These are phyloP conservation scores for Excoecaria cochinchinensis DNA, from an alignment of 345 rosid species.

Conservation along the genomic window DNA sequence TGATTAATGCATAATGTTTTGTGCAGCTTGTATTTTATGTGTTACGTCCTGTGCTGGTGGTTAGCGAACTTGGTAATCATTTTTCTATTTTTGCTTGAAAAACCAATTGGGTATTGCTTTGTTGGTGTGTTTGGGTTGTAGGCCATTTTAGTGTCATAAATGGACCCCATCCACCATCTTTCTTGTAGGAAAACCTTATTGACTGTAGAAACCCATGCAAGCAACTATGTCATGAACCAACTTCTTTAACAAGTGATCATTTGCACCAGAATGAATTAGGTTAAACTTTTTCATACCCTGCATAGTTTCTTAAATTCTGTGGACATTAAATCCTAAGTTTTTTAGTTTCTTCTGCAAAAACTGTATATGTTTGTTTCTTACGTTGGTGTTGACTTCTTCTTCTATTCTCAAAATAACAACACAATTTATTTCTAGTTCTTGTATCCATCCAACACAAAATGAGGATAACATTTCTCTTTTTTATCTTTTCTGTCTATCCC, in stretches of 20 bases:
- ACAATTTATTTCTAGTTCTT: too few species aligned
- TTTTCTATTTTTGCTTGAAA: neutral
- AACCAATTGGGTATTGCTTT: neutral
- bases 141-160: neutral
- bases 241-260: neutral
- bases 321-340: neutral
- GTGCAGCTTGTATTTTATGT: too few species aligned
- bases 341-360: neutral
- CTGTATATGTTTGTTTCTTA: too few species aligned
- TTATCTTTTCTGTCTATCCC: too few species aligned
- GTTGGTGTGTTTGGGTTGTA: neutral
- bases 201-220: neutral
- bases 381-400: too few species aligned
- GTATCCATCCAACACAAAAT: too few species aligned
- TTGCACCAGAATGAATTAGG: neutral
- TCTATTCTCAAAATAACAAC: too few species aligned
- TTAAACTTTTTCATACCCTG: neutral
- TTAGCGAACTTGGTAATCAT: too few species aligned
- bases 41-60: too few species aligned
- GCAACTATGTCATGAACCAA: neutral
- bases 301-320: neutral
- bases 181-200: conserved; percentile 4
- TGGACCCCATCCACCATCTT: neutral
- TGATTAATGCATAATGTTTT: too few species aligned
- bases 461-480: too few species aligned